Evolutionary conservation across 2,329 filamentous ascomycete genomes (phyloP), one percentile per base, ranked within the genome.

Genomic region (Sporothrix curviconia): DNA sequence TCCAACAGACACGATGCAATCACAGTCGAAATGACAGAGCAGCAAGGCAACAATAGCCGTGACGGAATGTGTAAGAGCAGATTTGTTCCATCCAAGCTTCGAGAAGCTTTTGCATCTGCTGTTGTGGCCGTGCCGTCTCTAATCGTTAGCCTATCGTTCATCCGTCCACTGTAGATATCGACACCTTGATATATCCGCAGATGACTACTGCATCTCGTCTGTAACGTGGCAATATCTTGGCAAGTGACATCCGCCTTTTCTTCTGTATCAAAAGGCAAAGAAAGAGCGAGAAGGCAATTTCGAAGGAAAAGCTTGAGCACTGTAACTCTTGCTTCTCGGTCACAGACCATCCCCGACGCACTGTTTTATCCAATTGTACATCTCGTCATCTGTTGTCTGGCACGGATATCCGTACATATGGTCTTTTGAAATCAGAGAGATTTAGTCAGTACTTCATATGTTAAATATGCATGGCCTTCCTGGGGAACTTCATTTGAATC

Each of bases 201-300:
- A 39, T 11, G 14, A 15, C 12, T n/a, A n/a, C 47, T 19, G 34
- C 32, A 8, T 25, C 47, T 37, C 47, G 32, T 37, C 34, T 51
- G 47, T 51, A 51, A 51, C 47, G 47, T 51, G 47, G 47, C 14
- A 51, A 51, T 28, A 14, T 51, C 47, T 51, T 51, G 47, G 47
- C 47, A 51, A 25, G 47, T 51, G 47, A 30, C 47, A 51, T 51
- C 11, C 19, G 14, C 36, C 25, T 37, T 37, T 19, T 30, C 2
- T 25, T 25, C 14, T 37, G 19, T 30, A 37, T 51, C 25, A 30
- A 51, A 39, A 25, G 24, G n/a, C n/a, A 24, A 7, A 50, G 8
- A 14, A 49, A 34, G 7, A 32, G 28, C 6, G 19, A 12, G 14
- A 37, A n/a, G 8, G 9, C 47, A 36, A 5, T 9, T n/a, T 6